These are phyloP conservation scores for Solanum ossicruentum DNA, from an alignment of 257 asterid species.

Conservation along the genomic window DNA sequence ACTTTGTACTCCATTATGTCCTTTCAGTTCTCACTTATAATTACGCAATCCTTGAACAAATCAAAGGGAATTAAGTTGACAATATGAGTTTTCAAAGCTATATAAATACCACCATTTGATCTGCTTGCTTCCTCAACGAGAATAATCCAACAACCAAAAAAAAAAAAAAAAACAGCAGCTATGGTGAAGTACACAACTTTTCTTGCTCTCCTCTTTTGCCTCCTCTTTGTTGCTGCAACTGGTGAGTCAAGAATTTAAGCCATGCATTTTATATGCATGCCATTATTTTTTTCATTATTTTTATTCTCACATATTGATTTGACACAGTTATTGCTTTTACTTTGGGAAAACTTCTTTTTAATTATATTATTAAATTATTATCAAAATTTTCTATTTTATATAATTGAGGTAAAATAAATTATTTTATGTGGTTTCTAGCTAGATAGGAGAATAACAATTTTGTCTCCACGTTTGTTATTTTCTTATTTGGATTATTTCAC, in stretches of 20 bases:
- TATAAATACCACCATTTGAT: neutral
- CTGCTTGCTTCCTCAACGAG: neutral
- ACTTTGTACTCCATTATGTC: neutral
- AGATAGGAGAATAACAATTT: too few relatives aligned
- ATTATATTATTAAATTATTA: too few relatives aligned
- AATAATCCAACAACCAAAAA: neutral
- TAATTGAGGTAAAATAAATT: too few relatives aligned
- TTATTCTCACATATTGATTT: too few relatives aligned
- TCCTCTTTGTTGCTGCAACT: neutral
- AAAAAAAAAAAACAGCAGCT: neutral
- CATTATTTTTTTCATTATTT: too few relatives aligned
- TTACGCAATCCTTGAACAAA: neutral
- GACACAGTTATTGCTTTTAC: too few relatives aligned
- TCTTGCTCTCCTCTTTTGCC: neutral
- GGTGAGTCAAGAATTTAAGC: neutral
- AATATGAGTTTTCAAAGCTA: neutral
- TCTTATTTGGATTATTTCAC: too few relatives aligned
- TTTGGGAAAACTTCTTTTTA: too few relatives aligned
- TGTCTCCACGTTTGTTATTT: too few relatives aligned
- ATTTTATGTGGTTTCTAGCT: too few relatives aligned
- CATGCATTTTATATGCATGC: neutral
- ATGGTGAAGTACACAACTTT: neutral
- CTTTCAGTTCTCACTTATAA: neutral
- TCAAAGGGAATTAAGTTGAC: neutral
- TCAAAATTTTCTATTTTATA: too few relatives aligned